Conservation (phyloP, 2,329 filamentous ascomycete genomes). For the Colletotrichum camelliae region DNA sequence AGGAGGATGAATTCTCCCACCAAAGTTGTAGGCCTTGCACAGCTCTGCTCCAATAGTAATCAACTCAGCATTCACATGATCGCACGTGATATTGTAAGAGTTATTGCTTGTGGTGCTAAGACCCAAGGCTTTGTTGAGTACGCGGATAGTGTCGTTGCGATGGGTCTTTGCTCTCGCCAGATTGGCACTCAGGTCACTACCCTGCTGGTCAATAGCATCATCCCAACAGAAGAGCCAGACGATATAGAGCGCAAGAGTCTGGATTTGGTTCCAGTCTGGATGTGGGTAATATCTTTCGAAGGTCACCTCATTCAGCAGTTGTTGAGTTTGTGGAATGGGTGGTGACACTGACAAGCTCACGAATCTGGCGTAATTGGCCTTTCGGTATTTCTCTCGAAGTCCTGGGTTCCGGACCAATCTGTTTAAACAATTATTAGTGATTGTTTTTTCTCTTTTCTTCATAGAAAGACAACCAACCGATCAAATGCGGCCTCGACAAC, state of each 20-base stretch:
- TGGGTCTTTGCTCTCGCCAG: slow-evolving; percentile 29
- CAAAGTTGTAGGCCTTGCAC: background rate
- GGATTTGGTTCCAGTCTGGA: slow-evolving; percentile 21
- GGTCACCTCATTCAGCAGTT: background rate
- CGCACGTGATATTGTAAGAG: background rate
- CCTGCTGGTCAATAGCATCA: slow-evolving; percentile 35
- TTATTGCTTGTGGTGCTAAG: background rate
- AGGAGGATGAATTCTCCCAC: background rate
- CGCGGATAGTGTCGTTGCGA: slow-evolving; percentile 27
- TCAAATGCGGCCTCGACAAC: slow-evolving; percentile 23
- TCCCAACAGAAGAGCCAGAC: slow-evolving; percentile 39
- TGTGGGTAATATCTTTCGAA: slow-evolving; percentile 26
- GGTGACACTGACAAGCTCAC: slow-evolving; percentile 5
- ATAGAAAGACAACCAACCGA: background rate
- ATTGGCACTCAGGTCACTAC: slow-evolving; percentile 29
- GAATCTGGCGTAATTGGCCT: slow-evolving; percentile 8
- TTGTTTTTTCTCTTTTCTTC: background rate
- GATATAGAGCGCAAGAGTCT: slow-evolving; percentile 28
- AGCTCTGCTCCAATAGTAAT: slow-evolving; percentile 25
- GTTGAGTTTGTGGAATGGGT: background rate
- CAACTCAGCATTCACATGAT: slow-evolving; percentile 30
- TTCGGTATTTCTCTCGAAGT: slow-evolving; percentile 5
- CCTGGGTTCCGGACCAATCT: background rate
- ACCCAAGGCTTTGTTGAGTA: slow-evolving; percentile 24
- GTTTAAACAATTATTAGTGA: background rate